Evolutionary conservation across 208 protist genomes (phyloP).

Genomic region (Wallacemonas sp.): DNA sequence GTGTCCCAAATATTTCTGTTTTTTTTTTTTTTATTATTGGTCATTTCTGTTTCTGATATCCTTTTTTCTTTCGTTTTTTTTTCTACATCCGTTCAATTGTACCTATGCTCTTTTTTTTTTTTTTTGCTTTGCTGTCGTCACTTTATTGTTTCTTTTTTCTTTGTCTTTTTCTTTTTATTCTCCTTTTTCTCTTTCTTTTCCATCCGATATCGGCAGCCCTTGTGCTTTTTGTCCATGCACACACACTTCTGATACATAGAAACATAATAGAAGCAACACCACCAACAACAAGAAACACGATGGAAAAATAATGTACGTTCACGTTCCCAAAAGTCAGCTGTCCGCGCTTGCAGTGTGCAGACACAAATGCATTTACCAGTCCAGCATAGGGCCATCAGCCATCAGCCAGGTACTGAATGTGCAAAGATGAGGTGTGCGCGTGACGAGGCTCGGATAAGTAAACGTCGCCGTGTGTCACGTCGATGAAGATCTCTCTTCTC

Average conservation of each 20-base stretch:
- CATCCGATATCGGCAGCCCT: background rate
- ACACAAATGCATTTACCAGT: too few relatives aligned
- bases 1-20: background rate
- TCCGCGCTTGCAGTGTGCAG: too few relatives aligned
- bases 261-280: too few relatives aligned
- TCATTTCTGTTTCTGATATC: constrained; percentile 8
- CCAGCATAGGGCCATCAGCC: too few relatives aligned
- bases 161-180: constrained; percentile 16
- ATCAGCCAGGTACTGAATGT: too few relatives aligned
- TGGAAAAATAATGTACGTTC: too few relatives aligned
- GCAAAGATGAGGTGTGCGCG: too few relatives aligned
- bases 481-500: too few relatives aligned
- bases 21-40: constrained; percentile 8
- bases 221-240: constrained; percentile 11
- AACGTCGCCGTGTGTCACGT: too few relatives aligned
- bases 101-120: background rate
- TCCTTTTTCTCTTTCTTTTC: background rate
- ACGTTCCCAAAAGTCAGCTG: too few relatives aligned
- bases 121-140: background rate
- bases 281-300: too few relatives aligned
- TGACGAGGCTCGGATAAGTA: too few relatives aligned
- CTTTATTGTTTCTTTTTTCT: background rate
- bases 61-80: constrained; percentile 7
- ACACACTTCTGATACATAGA: background rate
- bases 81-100: background rate